A percentile compares a stretch with the other conserved stretches of the same genome.
Evolutionary conservation across 805 yeast genomes (phyloP).

Genomic region (Starmerella lactis-condensi): DNA sequence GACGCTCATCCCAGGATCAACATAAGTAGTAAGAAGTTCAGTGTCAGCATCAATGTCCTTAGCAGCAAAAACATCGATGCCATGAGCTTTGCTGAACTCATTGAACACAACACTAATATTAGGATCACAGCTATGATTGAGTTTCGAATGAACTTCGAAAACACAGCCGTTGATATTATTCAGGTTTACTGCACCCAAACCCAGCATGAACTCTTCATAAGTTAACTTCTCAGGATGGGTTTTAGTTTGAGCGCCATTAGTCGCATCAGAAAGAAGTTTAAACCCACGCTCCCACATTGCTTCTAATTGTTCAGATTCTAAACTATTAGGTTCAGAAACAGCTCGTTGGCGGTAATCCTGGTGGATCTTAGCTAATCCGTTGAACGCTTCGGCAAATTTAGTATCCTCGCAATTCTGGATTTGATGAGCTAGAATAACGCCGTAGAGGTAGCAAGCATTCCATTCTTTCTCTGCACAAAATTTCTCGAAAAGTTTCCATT

Average conservation of each 20-base stretch:
- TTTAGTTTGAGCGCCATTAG: conserved; percentile 21
- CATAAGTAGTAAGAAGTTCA: conserved; percentile 52
- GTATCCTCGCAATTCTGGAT: conserved; percentile 11
- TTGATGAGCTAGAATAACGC: conserved; percentile 33
- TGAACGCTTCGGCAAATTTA: conserved; percentile 27
- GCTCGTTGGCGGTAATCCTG: conserved; percentile 48
- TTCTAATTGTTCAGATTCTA: conserved; percentile 21
- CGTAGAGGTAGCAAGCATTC: conserved; percentile 50
- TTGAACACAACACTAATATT: conserved; percentile 29
- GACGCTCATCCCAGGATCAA: conserved; percentile 44
- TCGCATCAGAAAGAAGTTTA: conserved; percentile 31
- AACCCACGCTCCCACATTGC: conserved; percentile 42
- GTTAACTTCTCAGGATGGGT: too few species aligned
- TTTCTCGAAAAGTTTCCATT: conserved; percentile 39
- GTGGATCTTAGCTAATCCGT: conserved; percentile 48
- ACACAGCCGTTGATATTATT: conserved; percentile 51
- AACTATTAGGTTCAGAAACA: conserved; percentile 26
- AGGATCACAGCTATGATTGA: conserved; percentile 64
- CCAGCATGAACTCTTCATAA: conserved; percentile 38
- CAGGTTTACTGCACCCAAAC: conserved; percentile 56
- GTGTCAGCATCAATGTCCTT: conserved; percentile 43
- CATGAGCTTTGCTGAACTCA: conserved; percentile 30
- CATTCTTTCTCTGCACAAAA: conserved; percentile 48
- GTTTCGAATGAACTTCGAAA: conserved; percentile 44
- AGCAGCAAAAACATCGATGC: conserved; percentile 42